phyloP scores from a whole-genome alignment of 495 filamentous ascomycete species.

The Hypoxylon fragiforme region DNA sequence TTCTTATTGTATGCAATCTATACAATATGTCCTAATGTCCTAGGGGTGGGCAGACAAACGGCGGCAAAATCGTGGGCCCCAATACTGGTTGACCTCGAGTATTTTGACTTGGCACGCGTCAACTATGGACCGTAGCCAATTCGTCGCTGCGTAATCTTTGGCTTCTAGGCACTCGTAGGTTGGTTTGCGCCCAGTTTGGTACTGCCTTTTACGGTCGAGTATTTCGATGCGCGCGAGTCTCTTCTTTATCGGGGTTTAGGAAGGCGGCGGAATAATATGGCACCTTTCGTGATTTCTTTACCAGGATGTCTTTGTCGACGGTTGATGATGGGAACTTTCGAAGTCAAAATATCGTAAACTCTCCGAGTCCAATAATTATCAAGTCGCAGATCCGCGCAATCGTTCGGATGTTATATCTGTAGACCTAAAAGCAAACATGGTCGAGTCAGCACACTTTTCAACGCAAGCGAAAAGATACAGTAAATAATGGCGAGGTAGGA shows the following conservation, averaged over 20 bases:
- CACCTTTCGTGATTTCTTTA: conserved; percentile 6
- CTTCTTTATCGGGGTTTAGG: conserved; percentile 15
- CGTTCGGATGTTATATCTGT: background rate
- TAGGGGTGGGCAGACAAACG: background rate
- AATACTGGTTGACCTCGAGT: no score
- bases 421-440: conserved; percentile 8
- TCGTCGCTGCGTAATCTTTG: background rate
- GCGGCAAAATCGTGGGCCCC: background rate
- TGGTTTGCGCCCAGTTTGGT: conserved; percentile 3
- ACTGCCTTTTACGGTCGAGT: background rate
- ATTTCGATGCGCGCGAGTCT: conserved; percentile 1
- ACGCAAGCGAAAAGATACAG: background rate
- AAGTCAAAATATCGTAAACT: no score
- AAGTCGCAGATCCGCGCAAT: conserved; percentile 4
- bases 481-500: background rate
- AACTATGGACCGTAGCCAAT: background rate
- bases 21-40: background rate
- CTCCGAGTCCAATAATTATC: background rate
- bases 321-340: no score
- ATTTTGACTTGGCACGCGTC: conserved; percentile 17
- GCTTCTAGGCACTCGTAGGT: conserved; percentile 1
- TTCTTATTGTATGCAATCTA: no score
- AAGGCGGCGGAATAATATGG: conserved; percentile 12
- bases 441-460: conserved; percentile 20
- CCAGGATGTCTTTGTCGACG: background rate